These are phyloP conservation scores for Fusarium beomiforme DNA, from an alignment of 2,329 filamentous ascomycete genomes.

Conservation along the genomic window DNA sequence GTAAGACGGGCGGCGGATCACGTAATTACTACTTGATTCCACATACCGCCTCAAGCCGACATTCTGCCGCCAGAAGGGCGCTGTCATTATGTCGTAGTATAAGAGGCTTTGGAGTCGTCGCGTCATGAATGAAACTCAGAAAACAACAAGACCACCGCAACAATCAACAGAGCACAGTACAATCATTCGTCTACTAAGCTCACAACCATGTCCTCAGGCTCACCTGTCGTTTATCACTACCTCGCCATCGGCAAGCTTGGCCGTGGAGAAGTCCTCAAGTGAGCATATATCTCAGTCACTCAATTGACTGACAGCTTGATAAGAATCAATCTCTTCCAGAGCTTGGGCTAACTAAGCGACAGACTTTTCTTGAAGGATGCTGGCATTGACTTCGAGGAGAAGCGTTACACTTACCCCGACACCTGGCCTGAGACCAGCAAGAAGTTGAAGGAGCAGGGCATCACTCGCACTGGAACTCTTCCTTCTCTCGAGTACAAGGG, in stretches of 20 bases:
- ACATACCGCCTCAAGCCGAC: background rate
- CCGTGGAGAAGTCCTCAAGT: slow-evolving; percentile 44
- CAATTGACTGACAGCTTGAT: accelerated
- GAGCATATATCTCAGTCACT: background rate
- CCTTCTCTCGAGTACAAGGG: slow-evolving; percentile 51
- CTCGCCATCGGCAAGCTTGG: slow-evolving; percentile 41
- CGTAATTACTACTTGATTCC: background rate
- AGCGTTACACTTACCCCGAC: slow-evolving; percentile 27
- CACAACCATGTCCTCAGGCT: background rate
- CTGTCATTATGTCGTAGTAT: background rate
- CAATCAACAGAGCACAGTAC: background rate
- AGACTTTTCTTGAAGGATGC: slow-evolving; percentile 37
- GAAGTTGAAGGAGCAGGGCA: slow-evolving; percentile 40
- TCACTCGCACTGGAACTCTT: slow-evolving; percentile 46
- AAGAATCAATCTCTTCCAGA: no score
- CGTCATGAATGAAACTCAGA: background rate
- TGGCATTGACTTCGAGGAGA: slow-evolving; percentile 22
- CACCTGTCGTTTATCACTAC: slow-evolving; percentile 37
- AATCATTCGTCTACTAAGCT: no score
- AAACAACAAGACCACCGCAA: background rate
- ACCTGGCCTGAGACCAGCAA: slow-evolving; percentile 34
- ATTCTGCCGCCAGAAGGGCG: slow-evolving; percentile 12
- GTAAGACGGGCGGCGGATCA: background rate
- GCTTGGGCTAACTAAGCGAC: accelerated
- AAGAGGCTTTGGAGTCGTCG: background rate